These are phyloP conservation scores for Boletus rufocinnamomeus DNA, from an alignment of 768 basidiomycete genomes.

Conservation along the genomic window DNA sequence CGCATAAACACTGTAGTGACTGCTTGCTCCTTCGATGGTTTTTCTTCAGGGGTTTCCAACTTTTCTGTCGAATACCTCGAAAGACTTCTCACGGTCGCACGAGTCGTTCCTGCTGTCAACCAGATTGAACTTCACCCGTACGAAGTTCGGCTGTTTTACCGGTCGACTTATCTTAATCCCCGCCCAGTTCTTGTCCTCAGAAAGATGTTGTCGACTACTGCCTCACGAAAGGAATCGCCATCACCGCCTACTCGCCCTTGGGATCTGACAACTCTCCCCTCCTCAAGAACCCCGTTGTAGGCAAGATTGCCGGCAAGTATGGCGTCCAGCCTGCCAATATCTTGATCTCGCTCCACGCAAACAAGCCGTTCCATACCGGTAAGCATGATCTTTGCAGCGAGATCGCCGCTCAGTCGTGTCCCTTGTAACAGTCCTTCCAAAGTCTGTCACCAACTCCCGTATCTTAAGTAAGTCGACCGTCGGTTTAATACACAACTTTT, in stretches of 20 bases:
- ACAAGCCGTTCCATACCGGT: slow-evolving; percentile 57
- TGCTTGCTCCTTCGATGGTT: background rate
- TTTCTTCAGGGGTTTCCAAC: slow-evolving; percentile 58
- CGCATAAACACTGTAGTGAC: background rate
- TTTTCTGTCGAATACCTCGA: slow-evolving; percentile 63
- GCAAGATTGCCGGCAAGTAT: slow-evolving; percentile 61
- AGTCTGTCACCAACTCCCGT: slow-evolving; percentile 69
- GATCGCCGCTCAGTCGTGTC: background rate
- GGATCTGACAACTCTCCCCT: slow-evolving; percentile 70
- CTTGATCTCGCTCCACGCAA: slow-evolving; percentile 70
- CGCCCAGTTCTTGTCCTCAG: slow-evolving; percentile 59
- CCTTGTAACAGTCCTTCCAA: slow-evolving; percentile 55
- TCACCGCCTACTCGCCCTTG: slow-evolving; percentile 77
- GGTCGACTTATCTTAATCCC: background rate
- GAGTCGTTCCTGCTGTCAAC: slow-evolving; percentile 69
- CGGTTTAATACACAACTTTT: background rate
- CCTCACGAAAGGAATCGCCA: slow-evolving; percentile 57
- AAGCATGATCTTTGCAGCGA: background rate
- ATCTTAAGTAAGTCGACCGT: slow-evolving; percentile 45
- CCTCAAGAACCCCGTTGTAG: slow-evolving; percentile 55
- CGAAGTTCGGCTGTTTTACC: slow-evolving; percentile 16
- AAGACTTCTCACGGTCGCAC: slow-evolving; percentile 53
- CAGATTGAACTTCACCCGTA: slow-evolving; percentile 76
- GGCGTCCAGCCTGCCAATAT: slow-evolving; percentile 58
- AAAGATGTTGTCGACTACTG: slow-evolving; percentile 64